These are phyloP conservation scores for Cladorrhinum sp. DNA, from an alignment of 2,329 filamentous ascomycete genomes.

Conservation along the genomic window DNA sequence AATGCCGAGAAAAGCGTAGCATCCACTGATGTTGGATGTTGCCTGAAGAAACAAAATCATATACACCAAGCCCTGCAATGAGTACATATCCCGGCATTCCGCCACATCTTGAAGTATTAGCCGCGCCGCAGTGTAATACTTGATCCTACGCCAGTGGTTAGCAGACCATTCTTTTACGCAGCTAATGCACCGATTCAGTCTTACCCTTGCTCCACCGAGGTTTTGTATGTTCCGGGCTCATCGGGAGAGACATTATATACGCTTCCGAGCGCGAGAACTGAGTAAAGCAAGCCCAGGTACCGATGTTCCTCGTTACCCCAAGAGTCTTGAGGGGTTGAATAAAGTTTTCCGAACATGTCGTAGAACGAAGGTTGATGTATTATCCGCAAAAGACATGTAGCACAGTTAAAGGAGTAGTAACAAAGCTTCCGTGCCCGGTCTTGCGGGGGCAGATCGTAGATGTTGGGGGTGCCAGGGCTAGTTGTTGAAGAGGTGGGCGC, in stretches of 20 bases:
- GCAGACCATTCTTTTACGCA: neutral
- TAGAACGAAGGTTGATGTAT: conserved; percentile 82
- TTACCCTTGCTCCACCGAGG: conserved; percentile 56
- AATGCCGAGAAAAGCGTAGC: conserved; percentile 77
- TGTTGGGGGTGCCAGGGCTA: conserved; percentile 31
- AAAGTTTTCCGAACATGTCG: conserved; percentile 72
- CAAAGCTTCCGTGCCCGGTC: conserved; percentile 53
- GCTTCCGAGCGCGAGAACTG: conserved; percentile 68
- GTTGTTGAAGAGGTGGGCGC: conserved; percentile 41
- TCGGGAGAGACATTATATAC: conserved; percentile 64
- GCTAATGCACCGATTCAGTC: conserved; percentile 21
- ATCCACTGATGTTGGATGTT: conserved; percentile 73
- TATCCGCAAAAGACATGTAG: conserved; percentile 61
- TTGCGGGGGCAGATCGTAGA: conserved; percentile 67
- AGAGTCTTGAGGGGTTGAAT: conserved; percentile 63
- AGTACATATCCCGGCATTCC: conserved; percentile 69
- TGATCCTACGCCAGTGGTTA: conserved; percentile 51
- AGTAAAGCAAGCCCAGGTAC: conserved; percentile 69
- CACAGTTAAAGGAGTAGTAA: conserved; percentile 55
- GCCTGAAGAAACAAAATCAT: conserved; percentile 80
- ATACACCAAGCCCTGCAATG: conserved; percentile 72
- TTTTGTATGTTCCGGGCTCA: conserved; percentile 45
- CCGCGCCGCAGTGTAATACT: conserved; percentile 69
- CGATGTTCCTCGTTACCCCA: conserved; percentile 63
- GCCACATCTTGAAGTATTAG: conserved; percentile 63